A percentile compares a stretch with the other conserved stretches of the same genome.
phyloP scores from a whole-genome alignment of 2,329 filamentous ascomycete genomes.

The Cercospora berteroae region DNA sequence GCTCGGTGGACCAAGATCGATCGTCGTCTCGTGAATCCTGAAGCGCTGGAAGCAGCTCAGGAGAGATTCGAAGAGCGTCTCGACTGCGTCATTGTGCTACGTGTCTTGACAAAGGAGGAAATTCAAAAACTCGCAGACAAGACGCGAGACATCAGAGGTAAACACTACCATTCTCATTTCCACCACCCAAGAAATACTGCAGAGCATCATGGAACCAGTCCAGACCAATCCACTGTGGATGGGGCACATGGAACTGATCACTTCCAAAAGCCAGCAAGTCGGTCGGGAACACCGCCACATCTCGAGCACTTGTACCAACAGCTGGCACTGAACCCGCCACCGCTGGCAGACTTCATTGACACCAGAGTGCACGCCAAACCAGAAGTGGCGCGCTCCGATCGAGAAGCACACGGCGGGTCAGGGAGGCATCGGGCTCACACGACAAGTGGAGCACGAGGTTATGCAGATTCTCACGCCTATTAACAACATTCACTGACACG shows the following conservation, averaged over 20 bases:
- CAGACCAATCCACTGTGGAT: slow-evolving; percentile 17
- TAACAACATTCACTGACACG: slow-evolving; percentile 24
- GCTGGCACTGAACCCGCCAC: slow-evolving; percentile 16
- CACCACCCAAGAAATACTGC: neutral
- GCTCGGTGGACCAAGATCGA: slow-evolving; percentile 94
- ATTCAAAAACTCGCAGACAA: slow-evolving; percentile 82
- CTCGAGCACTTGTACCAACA: slow-evolving; percentile 19
- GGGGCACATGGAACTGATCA: slow-evolving; percentile 16
- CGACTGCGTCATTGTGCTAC: slow-evolving; percentile 88
- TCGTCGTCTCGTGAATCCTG: slow-evolving; percentile 82
- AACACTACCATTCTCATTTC: slow-evolving; percentile 17
- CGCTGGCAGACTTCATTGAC: slow-evolving; percentile 20
- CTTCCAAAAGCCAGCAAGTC: slow-evolving; percentile 17
- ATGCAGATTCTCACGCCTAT: slow-evolving; percentile 10
- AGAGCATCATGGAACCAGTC: slow-evolving; percentile 16
- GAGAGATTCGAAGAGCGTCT: slow-evolving; percentile 90
- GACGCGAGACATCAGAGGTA: slow-evolving; percentile 73
- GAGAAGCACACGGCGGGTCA: slow-evolving; percentile 13
- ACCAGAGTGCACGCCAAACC: slow-evolving; percentile 16
- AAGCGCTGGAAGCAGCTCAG: slow-evolving; percentile 79
- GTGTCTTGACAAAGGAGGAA: slow-evolving; percentile 83
- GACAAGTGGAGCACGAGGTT: slow-evolving; percentile 13
- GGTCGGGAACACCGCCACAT: slow-evolving; percentile 14
- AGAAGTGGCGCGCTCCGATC: slow-evolving; percentile 20
- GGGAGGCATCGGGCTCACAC: slow-evolving; percentile 13